phyloP scores from a whole-genome alignment of 129 eudicot genomes.

The Scalesia atractyloides region DNA sequence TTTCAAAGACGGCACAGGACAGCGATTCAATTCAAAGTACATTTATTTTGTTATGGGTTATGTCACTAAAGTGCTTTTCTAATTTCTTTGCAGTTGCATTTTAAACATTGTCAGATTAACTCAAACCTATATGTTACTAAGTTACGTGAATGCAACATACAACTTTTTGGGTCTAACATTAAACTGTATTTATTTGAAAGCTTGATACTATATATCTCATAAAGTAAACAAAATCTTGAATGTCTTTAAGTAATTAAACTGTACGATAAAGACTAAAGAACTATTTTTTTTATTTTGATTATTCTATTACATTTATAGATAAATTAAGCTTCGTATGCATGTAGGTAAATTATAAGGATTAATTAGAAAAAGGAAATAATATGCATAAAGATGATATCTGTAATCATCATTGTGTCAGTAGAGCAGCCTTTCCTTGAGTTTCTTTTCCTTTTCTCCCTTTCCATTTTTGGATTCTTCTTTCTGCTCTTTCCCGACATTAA shows the following conservation, averaged over 20 bases:
- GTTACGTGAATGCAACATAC: no score
- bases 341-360: not conserved
- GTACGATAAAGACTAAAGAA: not conserved
- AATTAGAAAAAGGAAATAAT: not conserved
- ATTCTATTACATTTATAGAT: not conserved
- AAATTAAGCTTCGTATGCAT: not conserved
- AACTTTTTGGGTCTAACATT: no score
- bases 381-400: slow-evolving; percentile 41
- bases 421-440: slow-evolving; percentile 51
- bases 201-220: not conserved
- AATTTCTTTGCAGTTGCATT: no score
- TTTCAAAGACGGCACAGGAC: no score
- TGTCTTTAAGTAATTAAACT: not conserved
- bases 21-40: no score
- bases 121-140: no score
- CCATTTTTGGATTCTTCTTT: slow-evolving; percentile 33
- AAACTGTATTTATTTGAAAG: no score
- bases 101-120: no score
- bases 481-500: slow-evolving; percentile 30
- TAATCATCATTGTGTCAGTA: slow-evolving; percentile 63
- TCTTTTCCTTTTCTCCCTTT: slow-evolving; percentile 31
- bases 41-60: no score
- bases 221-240: not conserved
- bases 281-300: not conserved
- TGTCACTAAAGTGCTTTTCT: no score